These are phyloP conservation scores for Neoboletus magnificus DNA, from an alignment of 768 basidiomycete species.

Conservation along the genomic window DNA sequence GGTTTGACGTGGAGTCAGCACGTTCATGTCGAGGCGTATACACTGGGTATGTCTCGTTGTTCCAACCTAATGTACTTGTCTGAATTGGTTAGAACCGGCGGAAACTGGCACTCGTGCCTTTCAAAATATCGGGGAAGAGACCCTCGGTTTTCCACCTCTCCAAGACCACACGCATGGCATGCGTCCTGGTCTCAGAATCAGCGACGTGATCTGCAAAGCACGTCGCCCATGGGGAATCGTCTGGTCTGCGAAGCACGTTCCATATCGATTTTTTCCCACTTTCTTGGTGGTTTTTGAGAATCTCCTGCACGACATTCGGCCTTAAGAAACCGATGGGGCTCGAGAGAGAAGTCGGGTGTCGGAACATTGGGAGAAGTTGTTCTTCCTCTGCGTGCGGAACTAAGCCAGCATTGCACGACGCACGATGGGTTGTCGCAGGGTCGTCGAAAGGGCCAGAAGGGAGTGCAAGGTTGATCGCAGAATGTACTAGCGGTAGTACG, in stretches of 20 bases:
- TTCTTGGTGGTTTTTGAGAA: conserved; percentile 11
- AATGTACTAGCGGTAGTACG: conserved; percentile 22
- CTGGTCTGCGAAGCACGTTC: conserved; percentile 15
- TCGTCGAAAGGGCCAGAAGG: conserved; percentile 24
- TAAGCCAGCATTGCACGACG: conserved; percentile 16
- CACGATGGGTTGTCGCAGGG: conserved; percentile 8
- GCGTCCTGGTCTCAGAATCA: conserved; percentile 14
- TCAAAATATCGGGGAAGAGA: conserved; percentile 20
- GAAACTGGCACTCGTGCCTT: conserved; percentile 7
- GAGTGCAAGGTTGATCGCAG: conserved; percentile 26
- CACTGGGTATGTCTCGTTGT: conserved; percentile 24
- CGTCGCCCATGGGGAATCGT: conserved; percentile 18
- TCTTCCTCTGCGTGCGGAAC: conserved; percentile 15
- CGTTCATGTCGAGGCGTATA: conserved; percentile 18
- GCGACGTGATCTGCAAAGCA: conserved; percentile 18
- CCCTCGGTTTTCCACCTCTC: conserved; percentile 16
- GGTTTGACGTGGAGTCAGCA: not conserved
- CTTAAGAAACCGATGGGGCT: conserved; percentile 21
- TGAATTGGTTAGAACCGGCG: not conserved
- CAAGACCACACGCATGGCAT: conserved; percentile 8
- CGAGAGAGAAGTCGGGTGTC: conserved; percentile 8
- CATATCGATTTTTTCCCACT: conserved; percentile 11
- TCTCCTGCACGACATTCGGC: conserved; percentile 8
- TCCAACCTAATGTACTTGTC: conserved; percentile 17
- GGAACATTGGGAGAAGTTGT: conserved; percentile 19